A percentile compares a stretch with the other conserved stretches of the same genome.
phyloP scores from a whole-genome alignment of 495 filamentous ascomycete species.

The Corynascus novoguineensis region DNA sequence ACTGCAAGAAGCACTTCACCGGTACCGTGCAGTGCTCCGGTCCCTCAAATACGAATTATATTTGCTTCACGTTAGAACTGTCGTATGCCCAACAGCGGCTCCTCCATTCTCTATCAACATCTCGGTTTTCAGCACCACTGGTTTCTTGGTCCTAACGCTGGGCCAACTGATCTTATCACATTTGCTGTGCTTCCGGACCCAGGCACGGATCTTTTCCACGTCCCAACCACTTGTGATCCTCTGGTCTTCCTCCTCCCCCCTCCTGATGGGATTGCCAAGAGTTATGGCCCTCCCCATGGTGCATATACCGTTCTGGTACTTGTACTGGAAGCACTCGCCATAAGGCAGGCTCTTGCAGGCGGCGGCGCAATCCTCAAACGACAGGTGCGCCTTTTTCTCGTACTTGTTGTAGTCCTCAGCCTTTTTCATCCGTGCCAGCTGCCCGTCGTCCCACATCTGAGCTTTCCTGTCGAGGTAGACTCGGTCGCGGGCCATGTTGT shows the following conservation, averaged over 20 bases:
- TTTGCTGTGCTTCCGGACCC: slow-evolving; percentile 24
- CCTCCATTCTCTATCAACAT: no score
- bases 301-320: slow-evolving; percentile 32
- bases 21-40: no score
- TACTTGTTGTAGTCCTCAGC: slow-evolving; percentile 24
- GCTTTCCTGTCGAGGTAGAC: slow-evolving; percentile 31
- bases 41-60: no score
- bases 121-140: no score
- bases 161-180: slow-evolving; percentile 35
- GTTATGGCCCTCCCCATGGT: slow-evolving; percentile 25
- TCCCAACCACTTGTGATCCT: slow-evolving; percentile 36
- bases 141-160: slow-evolving; percentile 6
- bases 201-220: slow-evolving; percentile 30
- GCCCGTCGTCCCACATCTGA: slow-evolving; percentile 23
- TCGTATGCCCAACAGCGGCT: no score
- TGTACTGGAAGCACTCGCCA: slow-evolving; percentile 37
- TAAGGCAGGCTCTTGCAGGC: slow-evolving; percentile 35
- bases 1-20: no score
- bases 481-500: slow-evolving; percentile 43
- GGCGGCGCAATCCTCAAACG: slow-evolving; percentile 37
- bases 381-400: slow-evolving; percentile 37
- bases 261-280: slow-evolving; percentile 31
- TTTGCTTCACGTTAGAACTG: no score
- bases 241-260: slow-evolving; percentile 13
- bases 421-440: slow-evolving; percentile 29